Evolutionary conservation across 2,329 filamentous ascomycete genomes (phyloP), one percentile per base, ranked within the genome.

Genomic region (Fusarium cicatricum): DNA sequence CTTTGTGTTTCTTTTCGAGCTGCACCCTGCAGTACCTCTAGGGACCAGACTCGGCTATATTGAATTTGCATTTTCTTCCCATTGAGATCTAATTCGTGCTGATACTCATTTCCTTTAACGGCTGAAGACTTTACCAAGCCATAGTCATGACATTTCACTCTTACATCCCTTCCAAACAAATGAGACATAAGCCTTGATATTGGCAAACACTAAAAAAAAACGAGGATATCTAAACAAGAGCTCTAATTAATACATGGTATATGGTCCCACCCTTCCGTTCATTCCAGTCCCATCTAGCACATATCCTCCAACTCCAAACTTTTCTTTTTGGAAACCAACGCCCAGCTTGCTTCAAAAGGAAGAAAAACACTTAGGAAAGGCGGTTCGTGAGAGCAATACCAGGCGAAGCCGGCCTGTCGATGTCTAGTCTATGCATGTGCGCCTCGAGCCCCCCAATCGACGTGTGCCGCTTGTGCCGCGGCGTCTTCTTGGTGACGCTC

Each of bases 341-440:
- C 23, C 23, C 23, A 26, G 23, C 6, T 26, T 8, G 23, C 23
- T 26, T 10, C 23, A 32, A 32, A 32, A 55, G n/a, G 55, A 55
- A 32, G 44, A 47, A 16, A 3, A 14, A 28, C 38, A 14, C 32
- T 16, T 34, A 62, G 61, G 55, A 70, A 39, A 69, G 65, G 4
- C 62, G 58, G 61, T 70, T 68, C 7, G 65, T 70, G 21, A 70
- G 50, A n/a, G 62, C 50, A 31, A 70, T 67, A 17, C 68, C 68
- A 5, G 68, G 68, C 3, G 68, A 70, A 0, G 64, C 65, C 4
- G 68, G 62, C 2, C 68, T 67, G 4, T 68, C 68, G 3, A 70
- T 61, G n/a, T 70, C 64, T n/a, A 70, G 54, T 1, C 65, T 62
- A 28, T 67, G 59, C 67, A 70, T 70, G 37, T 61, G 60, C 3